Base-by-base conservation (phyloP, 495 filamentous ascomycete species). In the Physcia stellaris region DNA sequence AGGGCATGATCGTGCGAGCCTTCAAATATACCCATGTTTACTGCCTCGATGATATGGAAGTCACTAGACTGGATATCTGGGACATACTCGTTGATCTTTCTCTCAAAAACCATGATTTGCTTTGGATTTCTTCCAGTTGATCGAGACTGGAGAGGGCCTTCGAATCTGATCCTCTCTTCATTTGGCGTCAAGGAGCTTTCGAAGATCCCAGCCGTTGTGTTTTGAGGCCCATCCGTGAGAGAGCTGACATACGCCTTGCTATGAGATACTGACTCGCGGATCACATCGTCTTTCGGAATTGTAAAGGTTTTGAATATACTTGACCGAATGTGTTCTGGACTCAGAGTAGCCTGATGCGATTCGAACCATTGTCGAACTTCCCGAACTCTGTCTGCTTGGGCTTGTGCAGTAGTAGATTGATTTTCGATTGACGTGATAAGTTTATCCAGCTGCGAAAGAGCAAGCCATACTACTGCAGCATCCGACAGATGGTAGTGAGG, bases 291-390 rank as follows among this genome's bases (percentile, higher is more conserved):
- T 18, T 3, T 4, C 12, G 32, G 10, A 16, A 34, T 10, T 15
- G 21, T 16, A 16, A 34, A 34, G 12, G 32, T 34, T 34, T 18
- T 34, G 16, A 34, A 19, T n/a, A 34, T 34, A 18, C 21, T 34
- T 15, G 32, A 12, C 10, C 32, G 3, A 16, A 34, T 18, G 17
- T 4, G 3, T 10, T 16, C 11, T 4, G 11, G 12, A 10, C 12
- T 16, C 12, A 34, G 32, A 4, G 32, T 5, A 11, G 12, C 16
- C 16, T 18, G 11, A 34, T 19, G 21, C 4, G 17, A 11, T n/a
- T 18, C 12, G 10, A 34, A 18, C 4, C 3, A 15, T 10, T 34
- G 32, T 16, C 16, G 16, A 19, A 34, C 16, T 34, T 34, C 32
- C 6, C 16, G 17, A 10, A 34, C 17, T n/a, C 10, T 34, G 16